Evolutionary conservation across 2,329 filamentous ascomycete genomes (phyloP), one percentile per base, ranked within the genome.

Genomic region (Rasamsonia emersonii): DNA sequence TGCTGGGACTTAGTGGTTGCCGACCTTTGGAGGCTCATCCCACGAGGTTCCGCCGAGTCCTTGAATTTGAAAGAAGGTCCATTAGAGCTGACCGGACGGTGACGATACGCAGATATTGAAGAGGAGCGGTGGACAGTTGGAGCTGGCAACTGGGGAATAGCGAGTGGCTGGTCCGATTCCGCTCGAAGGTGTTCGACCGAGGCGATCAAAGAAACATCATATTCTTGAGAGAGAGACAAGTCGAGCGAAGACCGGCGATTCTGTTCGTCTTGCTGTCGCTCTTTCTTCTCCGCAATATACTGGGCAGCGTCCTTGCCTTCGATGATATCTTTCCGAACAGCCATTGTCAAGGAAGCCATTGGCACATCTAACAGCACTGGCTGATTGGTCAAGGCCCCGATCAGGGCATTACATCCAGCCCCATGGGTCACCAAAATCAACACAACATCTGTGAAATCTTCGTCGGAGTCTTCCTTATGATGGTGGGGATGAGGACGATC

Each of bases 361-460:
- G 80, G 81, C 10, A 96, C 82, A 51, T 96, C 88, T 49, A 93
- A 76, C 9, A 98, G 70, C 0, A 93, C 86, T 0, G 91, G 89
- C 49, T 94, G 83, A 38, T 89, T 83, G 0, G 88, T 93, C 42
- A 98, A 74, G 16, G 86, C 86, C 9, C 89, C 86, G 40, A 98
- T 88, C 26, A 98, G 62, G 2, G 91, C 91, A 61, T 98, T 98
- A 61, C 89, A 94, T 23, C 91, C 91, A 9, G 91, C 91, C 15
- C 89, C 89, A 52, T 98, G 91, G 0, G 91, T 94, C 14, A 98
- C 82, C 5, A 98, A 63, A 24, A 98, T 70, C 10, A 98, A 66
- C 2, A 96, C 79, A 14, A 78, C 74, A 9, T 82, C 75, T 0
- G 75, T 71, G 2, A 72, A 67, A 1, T 71, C 64, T 9, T 64